Percentiles rank a stretch among this genome's conserved stretches.
These are phyloP conservation scores for Selenicereus undatus DNA, from an alignment of 148 eudicot species.

Conservation along the genomic window DNA sequence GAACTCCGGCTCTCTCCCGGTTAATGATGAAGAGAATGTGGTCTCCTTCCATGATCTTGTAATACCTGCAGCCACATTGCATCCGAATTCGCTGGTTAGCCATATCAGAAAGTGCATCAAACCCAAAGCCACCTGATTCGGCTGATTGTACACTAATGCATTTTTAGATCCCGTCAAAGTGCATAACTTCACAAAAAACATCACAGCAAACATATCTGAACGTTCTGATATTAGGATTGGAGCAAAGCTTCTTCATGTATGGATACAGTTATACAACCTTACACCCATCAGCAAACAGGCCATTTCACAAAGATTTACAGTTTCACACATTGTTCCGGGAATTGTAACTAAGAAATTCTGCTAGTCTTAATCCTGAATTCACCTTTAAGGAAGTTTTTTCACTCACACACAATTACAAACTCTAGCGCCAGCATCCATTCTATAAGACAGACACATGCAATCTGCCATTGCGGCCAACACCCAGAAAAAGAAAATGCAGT, in stretches of 20 bases:
- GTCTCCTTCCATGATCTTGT: slow-evolving; percentile 86
- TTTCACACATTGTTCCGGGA: too few species aligned
- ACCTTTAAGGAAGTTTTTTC: too few species aligned
- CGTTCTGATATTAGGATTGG: not conserved
- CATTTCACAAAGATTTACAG: too few species aligned
- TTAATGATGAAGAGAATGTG: slow-evolving; percentile 84
- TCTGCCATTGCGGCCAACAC: not conserved
- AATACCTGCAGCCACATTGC: slow-evolving; percentile 59
- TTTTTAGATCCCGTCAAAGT: not conserved
- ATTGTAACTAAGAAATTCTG: too few species aligned
- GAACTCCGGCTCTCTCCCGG: slow-evolving; percentile 83
- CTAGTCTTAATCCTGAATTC: too few species aligned
- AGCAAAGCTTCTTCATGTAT: not conserved
- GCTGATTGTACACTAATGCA: not conserved
- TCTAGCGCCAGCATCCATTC: not conserved
- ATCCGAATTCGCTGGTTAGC: not conserved
- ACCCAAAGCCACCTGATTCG: slow-evolving; percentile 4
- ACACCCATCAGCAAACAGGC: too few species aligned
- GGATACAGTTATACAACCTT: too few species aligned
- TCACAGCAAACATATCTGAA: not conserved
- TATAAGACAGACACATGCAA: slow-evolving; percentile 8
- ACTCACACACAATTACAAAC: not conserved
- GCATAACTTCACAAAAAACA: not conserved
- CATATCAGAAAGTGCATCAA: not conserved
- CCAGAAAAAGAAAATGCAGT: not conserved